phyloP scores from a whole-genome alignment of 257 asterid genomes.

The Knoxia roxburghii region DNA sequence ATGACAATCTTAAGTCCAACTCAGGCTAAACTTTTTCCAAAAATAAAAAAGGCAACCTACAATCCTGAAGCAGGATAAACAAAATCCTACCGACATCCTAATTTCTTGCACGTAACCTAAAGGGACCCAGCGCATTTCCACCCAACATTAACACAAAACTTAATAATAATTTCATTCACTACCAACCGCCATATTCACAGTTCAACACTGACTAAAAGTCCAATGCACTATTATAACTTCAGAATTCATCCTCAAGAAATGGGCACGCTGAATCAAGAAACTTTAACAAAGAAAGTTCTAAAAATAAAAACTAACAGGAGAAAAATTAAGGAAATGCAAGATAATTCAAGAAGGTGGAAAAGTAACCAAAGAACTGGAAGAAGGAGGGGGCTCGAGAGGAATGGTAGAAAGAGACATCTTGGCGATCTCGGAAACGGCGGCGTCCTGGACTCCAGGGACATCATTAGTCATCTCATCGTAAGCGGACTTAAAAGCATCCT shows the following conservation, averaged over 20 bases:
- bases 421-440: constrained; percentile 79
- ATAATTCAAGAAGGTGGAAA: background rate
- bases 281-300: background rate
- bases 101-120: background rate
- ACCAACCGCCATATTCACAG: background rate
- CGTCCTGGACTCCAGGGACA: constrained; percentile 48
- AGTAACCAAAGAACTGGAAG: constrained; percentile 57
- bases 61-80: background rate
- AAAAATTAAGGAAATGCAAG: background rate
- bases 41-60: background rate
- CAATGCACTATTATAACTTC: no score
- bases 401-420: constrained; percentile 67
- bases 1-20: background rate
- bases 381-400: constrained; percentile 50
- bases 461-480: constrained; percentile 80
- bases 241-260: background rate
- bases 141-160: no score
- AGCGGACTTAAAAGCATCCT: constrained; percentile 86
- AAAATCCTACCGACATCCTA: background rate
- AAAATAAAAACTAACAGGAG: background rate
- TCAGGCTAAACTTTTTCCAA: background rate
- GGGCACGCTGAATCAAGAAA: no score
- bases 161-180: no score
- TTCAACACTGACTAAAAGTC: background rate
- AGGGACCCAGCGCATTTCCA: background rate